Percentiles rank a stretch among this genome's conserved stretches.
Conservation (phyloP, 805 yeast species). For the Myxozyma vanderwaltii region DNA sequence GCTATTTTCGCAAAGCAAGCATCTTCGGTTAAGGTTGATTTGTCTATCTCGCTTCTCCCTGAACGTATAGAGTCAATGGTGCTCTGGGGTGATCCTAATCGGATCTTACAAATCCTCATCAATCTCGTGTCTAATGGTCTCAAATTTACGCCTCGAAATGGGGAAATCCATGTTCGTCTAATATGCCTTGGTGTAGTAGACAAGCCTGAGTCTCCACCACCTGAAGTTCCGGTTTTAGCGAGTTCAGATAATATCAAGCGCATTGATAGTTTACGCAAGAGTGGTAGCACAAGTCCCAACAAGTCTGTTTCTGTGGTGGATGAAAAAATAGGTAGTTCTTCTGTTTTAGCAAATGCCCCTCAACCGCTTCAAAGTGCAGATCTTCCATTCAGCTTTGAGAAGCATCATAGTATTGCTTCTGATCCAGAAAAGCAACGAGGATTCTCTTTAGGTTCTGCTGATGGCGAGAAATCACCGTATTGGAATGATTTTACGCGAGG, state of each 20-base stretch:
- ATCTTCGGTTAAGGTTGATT: constrained; percentile 69
- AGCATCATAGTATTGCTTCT: not conserved
- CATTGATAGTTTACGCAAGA: not conserved
- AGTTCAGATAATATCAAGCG: not conserved
- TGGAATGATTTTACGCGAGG: not conserved
- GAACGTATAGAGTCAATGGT: constrained; percentile 55
- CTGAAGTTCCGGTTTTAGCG: not conserved
- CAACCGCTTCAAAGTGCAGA: not conserved
- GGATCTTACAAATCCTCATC: constrained; percentile 90
- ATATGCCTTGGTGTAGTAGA: constrained; percentile 65
- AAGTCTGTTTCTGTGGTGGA: not conserved
- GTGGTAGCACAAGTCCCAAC: not conserved
- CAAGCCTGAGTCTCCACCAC: constrained; percentile 23
- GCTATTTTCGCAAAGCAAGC: constrained; percentile 85
- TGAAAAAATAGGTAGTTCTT: not conserved
- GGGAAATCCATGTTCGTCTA: constrained; percentile 38
- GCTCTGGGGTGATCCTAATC: constrained; percentile 82
- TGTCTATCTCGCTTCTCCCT: constrained; percentile 65
- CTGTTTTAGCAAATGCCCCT: not conserved
- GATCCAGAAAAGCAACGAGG: constrained; percentile 1
- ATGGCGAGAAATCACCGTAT: not conserved
- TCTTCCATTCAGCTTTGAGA: not conserved
- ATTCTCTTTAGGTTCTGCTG: not conserved
- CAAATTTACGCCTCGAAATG: constrained; percentile 80
- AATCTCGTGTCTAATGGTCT: constrained; percentile 87